Evolutionary conservation across 2,329 filamentous ascomycete species (phyloP).

Genomic region (Stagonosporopsis tanaceti): DNA sequence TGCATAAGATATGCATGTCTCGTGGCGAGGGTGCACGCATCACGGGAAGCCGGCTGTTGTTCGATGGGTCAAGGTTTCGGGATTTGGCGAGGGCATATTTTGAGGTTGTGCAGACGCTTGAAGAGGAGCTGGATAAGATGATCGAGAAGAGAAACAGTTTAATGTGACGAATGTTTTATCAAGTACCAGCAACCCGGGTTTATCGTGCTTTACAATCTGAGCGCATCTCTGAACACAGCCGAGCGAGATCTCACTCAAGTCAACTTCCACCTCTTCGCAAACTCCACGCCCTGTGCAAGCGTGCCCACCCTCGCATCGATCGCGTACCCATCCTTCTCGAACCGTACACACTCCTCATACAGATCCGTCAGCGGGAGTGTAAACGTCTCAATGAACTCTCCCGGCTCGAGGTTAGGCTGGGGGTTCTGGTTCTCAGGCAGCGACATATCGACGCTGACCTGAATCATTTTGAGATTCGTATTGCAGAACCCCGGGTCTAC

Average conservation of each 20-base stretch:
- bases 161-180: too few relatives aligned
- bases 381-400: constrained; percentile 84
- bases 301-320: constrained; percentile 82
- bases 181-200: too few relatives aligned
- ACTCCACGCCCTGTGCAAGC: constrained; percentile 78
- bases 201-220: not conserved
- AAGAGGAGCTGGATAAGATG: not conserved
- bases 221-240: not conserved
- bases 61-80: not conserved
- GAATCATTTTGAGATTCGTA: constrained; percentile 67
- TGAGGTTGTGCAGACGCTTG: not conserved
- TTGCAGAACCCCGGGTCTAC: constrained; percentile 54
- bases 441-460: constrained; percentile 75
- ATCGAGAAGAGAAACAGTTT: too few relatives aligned
- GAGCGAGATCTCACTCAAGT: not conserved
- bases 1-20: not conserved
- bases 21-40: too few relatives aligned
- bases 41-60: not conserved
- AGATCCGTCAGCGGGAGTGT: constrained; percentile 69
- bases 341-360: constrained; percentile 70
- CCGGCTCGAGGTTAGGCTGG: constrained; percentile 75
- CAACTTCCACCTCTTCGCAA: constrained; percentile 64
- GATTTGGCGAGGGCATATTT: not conserved
- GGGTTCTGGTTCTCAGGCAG: constrained; percentile 73
- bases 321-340: constrained; percentile 76